Conservation (phyloP, 2,329 filamentous ascomycete genomes). For the Arthrobotrys pseudoclavata region DNA sequence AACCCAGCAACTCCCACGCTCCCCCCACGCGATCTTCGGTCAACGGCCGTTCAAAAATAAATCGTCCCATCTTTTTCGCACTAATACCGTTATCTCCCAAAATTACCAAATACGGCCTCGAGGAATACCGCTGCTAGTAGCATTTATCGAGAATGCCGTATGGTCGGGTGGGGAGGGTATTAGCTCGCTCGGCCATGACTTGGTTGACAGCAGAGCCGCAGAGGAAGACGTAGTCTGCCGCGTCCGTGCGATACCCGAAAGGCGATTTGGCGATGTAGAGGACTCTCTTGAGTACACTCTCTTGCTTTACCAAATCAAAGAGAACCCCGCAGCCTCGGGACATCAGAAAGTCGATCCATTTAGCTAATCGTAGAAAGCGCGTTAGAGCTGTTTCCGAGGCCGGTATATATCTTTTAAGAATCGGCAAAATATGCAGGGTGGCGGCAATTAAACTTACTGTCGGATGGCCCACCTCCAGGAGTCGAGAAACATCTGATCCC, state of each 20-base stretch:
- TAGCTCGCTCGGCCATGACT: slow-evolving; percentile 51
- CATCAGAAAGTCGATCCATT: slow-evolving; percentile 58
- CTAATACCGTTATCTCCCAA: slow-evolving; percentile 16
- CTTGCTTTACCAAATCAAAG: slow-evolving; percentile 52
- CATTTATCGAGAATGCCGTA: slow-evolving; percentile 57
- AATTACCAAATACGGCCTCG: slow-evolving; percentile 1
- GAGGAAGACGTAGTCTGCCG: slow-evolving; percentile 56
- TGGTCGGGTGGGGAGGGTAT: slow-evolving; percentile 51
- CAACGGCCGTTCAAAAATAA: slow-evolving; percentile 16
- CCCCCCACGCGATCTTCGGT: slow-evolving; percentile 44
- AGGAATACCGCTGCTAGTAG: slow-evolving; percentile 5
- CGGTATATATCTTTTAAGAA: not conserved
- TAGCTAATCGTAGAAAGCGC: slow-evolving; percentile 21
- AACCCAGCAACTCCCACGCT: slow-evolving; percentile 19
- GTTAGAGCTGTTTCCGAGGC: slow-evolving; percentile 5
- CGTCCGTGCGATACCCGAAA: slow-evolving; percentile 56
- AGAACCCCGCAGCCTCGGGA: slow-evolving; percentile 56
- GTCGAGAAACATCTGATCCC: slow-evolving; percentile 52
- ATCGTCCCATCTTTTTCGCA: slow-evolving; percentile 20
- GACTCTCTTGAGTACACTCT: slow-evolving; percentile 52
- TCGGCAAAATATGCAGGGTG: not conserved
- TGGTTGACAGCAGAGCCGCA: slow-evolving; percentile 57
- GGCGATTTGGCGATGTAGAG: slow-evolving; percentile 58
- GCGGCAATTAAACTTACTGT: slow-evolving; percentile 33
- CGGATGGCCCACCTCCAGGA: slow-evolving; percentile 34